A percentile compares a stretch with the other conserved stretches of the same genome.
Conservation (phyloP, 2,329 filamentous ascomycete species). For the Pseudocercospora crystallina region DNA sequence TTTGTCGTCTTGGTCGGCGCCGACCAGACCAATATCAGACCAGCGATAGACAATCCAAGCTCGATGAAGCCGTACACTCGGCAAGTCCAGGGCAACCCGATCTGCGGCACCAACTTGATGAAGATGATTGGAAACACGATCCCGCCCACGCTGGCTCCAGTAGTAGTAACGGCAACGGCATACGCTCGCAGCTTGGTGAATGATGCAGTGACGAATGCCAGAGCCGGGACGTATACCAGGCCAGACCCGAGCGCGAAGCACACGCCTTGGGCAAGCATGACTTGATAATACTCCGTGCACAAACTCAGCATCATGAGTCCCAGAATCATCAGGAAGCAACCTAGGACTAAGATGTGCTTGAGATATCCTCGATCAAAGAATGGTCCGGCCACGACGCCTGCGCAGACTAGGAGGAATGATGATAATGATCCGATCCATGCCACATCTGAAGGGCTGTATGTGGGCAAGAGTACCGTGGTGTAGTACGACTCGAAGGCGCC, state of each 20-base stretch:
- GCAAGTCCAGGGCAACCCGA: constrained; percentile 57
- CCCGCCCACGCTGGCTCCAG: constrained; percentile 57
- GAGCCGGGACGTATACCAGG: constrained; percentile 60
- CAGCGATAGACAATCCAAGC: constrained; percentile 32
- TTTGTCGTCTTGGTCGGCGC: constrained; percentile 38
- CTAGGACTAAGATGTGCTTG: constrained; percentile 40
- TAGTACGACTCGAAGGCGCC: too few relatives aligned
- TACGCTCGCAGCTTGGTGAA: constrained; percentile 25
- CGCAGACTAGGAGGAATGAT: constrained; percentile 48
- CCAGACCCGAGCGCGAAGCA: constrained; percentile 44
- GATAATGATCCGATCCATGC: constrained; percentile 54
- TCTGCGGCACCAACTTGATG: constrained; percentile 43
- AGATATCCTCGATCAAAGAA: constrained; percentile 52
- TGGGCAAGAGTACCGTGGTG: too few relatives aligned
- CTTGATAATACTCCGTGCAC: constrained; percentile 49
- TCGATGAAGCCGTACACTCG: constrained; percentile 52
- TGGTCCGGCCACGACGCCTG: constrained; percentile 51
- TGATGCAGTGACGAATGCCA: constrained; percentile 61
- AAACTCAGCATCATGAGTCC: constrained; percentile 54
- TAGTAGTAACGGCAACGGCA: constrained; percentile 60
- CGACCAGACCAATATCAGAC: constrained; percentile 39
- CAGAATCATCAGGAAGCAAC: constrained; percentile 43
- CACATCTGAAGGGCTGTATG: constrained; percentile 37
- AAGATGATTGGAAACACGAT: constrained; percentile 54
- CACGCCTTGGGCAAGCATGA: constrained; percentile 54